phyloP scores from a whole-genome alignment of 2,329 filamentous ascomycete genomes.

The Penicillium digitatum region DNA sequence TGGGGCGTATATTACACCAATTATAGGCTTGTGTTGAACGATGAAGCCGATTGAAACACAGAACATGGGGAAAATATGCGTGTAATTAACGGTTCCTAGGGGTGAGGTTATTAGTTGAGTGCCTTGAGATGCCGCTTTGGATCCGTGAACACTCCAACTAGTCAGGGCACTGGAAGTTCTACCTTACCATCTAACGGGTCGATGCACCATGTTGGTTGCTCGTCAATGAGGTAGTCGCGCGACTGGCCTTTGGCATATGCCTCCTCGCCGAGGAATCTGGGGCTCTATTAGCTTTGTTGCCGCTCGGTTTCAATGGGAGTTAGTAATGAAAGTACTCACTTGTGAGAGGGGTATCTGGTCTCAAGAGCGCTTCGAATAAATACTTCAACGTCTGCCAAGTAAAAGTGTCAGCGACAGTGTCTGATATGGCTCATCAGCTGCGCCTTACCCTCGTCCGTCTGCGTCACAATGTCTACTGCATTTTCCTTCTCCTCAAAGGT shows the following conservation, averaged over 20 bases:
- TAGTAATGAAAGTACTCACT: constrained; percentile 46
- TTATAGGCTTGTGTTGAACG: constrained; percentile 55
- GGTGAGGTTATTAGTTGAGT: background rate
- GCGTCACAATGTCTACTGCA: constrained; percentile 72
- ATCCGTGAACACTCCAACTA: too few relatives aligned
- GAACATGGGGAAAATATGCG: constrained; percentile 76
- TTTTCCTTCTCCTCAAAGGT: constrained; percentile 65
- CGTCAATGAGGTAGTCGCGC: constrained; percentile 63
- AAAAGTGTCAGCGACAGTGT: background rate
- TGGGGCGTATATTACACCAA: constrained; percentile 70
- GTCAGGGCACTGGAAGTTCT: too few relatives aligned
- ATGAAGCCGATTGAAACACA: constrained; percentile 73
- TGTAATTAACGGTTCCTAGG: constrained; percentile 69
- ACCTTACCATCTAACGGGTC: constrained; percentile 66
- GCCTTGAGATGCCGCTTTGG: background rate
- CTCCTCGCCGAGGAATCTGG: constrained; percentile 72
- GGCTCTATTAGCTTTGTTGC: background rate
- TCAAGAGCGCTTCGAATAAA: constrained; percentile 62
- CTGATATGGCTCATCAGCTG: background rate
- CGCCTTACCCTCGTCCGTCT: constrained; percentile 64
- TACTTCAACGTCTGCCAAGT: constrained; percentile 61
- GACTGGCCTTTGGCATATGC: constrained; percentile 66
- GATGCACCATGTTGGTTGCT: constrained; percentile 67
- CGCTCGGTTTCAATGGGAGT: too few relatives aligned
- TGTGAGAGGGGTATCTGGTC: constrained; percentile 61